Conservation (phyloP, 1,139 yeast genomes). For the Lodderomyces orthopsilosis region DNA sequence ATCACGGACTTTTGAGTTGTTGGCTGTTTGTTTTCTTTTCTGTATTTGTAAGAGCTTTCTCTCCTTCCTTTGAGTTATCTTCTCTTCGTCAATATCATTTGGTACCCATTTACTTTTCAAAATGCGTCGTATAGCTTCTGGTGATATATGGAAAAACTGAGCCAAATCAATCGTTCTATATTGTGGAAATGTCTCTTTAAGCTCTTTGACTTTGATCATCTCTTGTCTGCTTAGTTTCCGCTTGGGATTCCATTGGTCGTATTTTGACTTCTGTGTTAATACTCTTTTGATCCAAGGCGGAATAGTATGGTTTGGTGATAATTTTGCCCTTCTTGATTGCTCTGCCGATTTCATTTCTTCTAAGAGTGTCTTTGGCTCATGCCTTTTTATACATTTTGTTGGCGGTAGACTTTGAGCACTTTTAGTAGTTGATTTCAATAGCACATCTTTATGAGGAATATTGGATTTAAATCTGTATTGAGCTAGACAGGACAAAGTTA, state of each 20-base stretch:
- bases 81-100: constrained; percentile 46
- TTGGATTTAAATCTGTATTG: not conserved
- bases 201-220: constrained; percentile 60
- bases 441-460: not conserved
- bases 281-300: constrained; percentile 68
- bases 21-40: not conserved
- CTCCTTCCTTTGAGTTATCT: constrained; percentile 18
- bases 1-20: constrained; percentile 6
- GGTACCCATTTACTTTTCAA: constrained; percentile 75
- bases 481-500: not conserved
- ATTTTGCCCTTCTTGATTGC: constrained; percentile 1
- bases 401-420: constrained; percentile 4
- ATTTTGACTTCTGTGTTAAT: constrained; percentile 56
- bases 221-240: constrained; percentile 67
- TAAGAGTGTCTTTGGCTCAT: constrained; percentile 15
- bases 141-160: constrained; percentile 64
- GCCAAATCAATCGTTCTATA: constrained; percentile 62
- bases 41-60: constrained; percentile 3
- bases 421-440: not conserved
- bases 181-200: constrained; percentile 59
- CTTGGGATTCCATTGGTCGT: constrained; percentile 68
- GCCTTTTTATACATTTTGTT: constrained; percentile 16
- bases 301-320: not conserved
- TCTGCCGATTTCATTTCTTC: constrained; percentile 7
- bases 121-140: constrained; percentile 81